A percentile compares a stretch with the other conserved stretches of the same genome.
These are phyloP conservation scores for Phytophthora fragariae DNA, from an alignment of 352 stramenopile species.

Conservation along the genomic window DNA sequence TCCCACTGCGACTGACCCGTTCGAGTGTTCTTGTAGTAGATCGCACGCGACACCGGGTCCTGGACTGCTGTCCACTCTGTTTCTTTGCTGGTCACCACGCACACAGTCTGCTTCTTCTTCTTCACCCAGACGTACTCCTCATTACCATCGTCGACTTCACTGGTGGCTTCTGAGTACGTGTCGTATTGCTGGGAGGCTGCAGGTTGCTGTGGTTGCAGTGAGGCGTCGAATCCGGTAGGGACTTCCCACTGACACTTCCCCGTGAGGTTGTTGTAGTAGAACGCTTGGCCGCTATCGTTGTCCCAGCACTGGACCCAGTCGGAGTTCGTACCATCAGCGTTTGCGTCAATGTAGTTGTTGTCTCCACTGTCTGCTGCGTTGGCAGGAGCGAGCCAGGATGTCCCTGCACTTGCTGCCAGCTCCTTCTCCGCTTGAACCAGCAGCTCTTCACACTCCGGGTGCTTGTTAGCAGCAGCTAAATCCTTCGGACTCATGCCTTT, in stretches of 20 bases:
- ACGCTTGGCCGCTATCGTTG: conserved; percentile 56
- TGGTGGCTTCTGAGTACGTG: conserved; percentile 14
- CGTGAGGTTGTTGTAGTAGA: conserved; percentile 82
- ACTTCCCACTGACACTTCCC: conserved; percentile 75
- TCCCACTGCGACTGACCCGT: conserved; percentile 77
- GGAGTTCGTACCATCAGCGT: conserved; percentile 19
- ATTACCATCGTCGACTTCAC: conserved; percentile 32
- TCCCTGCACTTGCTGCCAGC: conserved; percentile 34
- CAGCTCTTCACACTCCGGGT: conserved; percentile 53
- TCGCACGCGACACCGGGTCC: conserved; percentile 58
- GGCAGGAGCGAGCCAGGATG: conserved; percentile 62
- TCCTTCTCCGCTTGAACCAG: conserved; percentile 56
- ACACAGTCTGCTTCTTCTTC: conserved; percentile 75
- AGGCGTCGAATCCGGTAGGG: conserved; percentile 46
- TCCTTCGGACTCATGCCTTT: conserved; percentile 63
- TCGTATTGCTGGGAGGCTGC: conserved; percentile 35
- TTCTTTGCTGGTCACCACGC: conserved; percentile 64
- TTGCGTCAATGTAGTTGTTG: conserved; percentile 15
- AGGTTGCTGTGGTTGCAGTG: conserved; percentile 37
- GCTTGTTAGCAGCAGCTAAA: conserved; percentile 55
- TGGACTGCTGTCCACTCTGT: conserved; percentile 73
- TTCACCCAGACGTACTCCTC: conserved; percentile 80
- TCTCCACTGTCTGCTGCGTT: conserved; percentile 43
- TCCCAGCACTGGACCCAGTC: conserved; percentile 76
- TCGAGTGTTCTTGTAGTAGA: conserved; percentile 80